Percentiles rank a stretch among this genome's conserved stretches.
Evolutionary conservation across 2,329 filamentous ascomycete genomes (phyloP).

Genomic region (Gnomoniopsis smithogilvyi): DNA sequence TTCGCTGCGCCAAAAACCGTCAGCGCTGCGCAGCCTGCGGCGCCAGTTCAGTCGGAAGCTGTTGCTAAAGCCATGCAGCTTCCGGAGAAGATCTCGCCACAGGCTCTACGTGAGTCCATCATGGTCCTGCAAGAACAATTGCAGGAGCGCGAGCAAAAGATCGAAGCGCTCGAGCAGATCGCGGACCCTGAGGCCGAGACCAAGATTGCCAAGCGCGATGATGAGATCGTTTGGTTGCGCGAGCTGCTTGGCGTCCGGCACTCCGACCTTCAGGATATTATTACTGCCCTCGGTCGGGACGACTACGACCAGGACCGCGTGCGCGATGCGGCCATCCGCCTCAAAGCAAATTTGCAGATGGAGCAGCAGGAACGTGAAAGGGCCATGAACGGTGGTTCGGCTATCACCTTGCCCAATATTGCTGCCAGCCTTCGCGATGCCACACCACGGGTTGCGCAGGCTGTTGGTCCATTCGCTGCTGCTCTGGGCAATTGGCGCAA

Average conservation of each 20-base stretch:
- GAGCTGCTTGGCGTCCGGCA: conserved; percentile 88
- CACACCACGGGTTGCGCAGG: conserved; percentile 78
- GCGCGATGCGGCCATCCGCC: conserved; percentile 85
- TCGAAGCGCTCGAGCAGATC: conserved; percentile 79
- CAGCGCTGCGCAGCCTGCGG: conserved; percentile 23
- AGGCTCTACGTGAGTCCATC: conserved; percentile 93
- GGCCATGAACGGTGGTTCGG: conserved; percentile 67
- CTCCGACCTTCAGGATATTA: conserved; percentile 89
- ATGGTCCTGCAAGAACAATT: conserved; percentile 95
- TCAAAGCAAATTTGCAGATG: conserved; percentile 95
- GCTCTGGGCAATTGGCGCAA: conserved; percentile 96
- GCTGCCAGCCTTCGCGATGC: conserved; percentile 74
- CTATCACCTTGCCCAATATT: conserved; percentile 69
- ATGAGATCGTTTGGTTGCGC: conserved; percentile 91
- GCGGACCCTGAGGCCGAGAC: conserved; percentile 74
- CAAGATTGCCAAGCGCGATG: conserved; percentile 87
- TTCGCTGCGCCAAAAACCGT: conserved; percentile 19
- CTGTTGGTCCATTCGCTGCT: conserved; percentile 74
- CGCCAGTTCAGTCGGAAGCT: conserved; percentile 32
- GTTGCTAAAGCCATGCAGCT: conserved; percentile 44
- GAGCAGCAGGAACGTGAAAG: conserved; percentile 94
- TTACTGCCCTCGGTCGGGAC: conserved; percentile 71
- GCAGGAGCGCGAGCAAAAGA: conserved; percentile 85
- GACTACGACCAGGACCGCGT: conserved; percentile 75
- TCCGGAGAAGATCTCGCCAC: conserved; percentile 87